Evolutionary conservation across 2,329 filamentous ascomycete genomes (phyloP).

Genomic region (Curvularia verruculosa): DNA sequence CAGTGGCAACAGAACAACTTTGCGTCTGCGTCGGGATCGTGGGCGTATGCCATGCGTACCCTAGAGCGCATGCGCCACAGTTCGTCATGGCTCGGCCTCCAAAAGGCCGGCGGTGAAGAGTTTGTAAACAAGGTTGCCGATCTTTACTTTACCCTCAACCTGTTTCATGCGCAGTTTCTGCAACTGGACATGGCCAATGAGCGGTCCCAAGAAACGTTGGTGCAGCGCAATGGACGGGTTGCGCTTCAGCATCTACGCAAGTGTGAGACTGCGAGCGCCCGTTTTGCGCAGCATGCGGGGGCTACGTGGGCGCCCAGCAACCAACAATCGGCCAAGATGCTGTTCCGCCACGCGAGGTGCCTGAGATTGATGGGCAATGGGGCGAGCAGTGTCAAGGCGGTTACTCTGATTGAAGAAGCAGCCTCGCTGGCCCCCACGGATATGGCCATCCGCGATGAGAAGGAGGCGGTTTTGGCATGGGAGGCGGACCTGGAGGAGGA

Average conservation of each 20-base stretch:
- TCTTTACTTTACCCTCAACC: constrained; percentile 34
- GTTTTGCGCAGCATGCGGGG: constrained; percentile 32
- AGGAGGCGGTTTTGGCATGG: constrained; percentile 24
- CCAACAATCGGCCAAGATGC: constrained; percentile 32
- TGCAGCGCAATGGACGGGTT: constrained; percentile 23
- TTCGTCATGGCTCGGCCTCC: constrained; percentile 31
- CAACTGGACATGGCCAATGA: constrained; percentile 32
- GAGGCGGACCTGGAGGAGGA: constrained; percentile 25
- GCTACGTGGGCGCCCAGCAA: constrained; percentile 35
- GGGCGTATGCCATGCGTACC: constrained; percentile 32
- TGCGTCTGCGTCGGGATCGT: constrained; percentile 27
- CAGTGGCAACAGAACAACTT: constrained; percentile 36
- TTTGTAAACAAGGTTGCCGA: constrained; percentile 35
- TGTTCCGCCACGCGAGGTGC: constrained; percentile 31
- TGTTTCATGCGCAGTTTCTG: constrained; percentile 31
- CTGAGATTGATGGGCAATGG: constrained; percentile 23
- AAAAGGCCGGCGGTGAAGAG: constrained; percentile 26
- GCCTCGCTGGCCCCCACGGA: constrained; percentile 26
- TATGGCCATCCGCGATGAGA: constrained; percentile 27
- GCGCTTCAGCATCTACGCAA: constrained; percentile 27
- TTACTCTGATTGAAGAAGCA: constrained; percentile 27
- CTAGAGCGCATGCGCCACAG: constrained; percentile 38
- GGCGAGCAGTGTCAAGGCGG: constrained; percentile 19
- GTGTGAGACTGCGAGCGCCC: constrained; percentile 30
- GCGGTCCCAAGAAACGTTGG: not conserved